These are phyloP conservation scores for Sugiyamaella smithiae DNA, from an alignment of 805 yeast species.

Conservation along the genomic window DNA sequence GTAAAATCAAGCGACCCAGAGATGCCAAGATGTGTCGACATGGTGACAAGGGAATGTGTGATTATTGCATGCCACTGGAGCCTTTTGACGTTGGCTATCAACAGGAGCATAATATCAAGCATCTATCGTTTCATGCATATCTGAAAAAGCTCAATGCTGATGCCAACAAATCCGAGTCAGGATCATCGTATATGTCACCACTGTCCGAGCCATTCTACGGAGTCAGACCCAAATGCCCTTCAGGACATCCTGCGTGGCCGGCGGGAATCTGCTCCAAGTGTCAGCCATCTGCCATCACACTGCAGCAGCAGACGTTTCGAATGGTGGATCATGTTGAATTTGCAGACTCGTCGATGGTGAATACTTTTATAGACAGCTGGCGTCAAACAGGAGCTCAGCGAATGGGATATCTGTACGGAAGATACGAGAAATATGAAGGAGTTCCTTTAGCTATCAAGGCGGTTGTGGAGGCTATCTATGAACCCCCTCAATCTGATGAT, in stretches of 20 bases:
- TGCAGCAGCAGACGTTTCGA: conserved; percentile 84
- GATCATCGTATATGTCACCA: conserved; percentile 76
- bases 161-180: conserved; percentile 53
- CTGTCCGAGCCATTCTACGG: conserved; percentile 65
- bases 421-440: conserved; percentile 69
- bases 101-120: conserved; percentile 75
- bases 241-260: conserved; percentile 94
- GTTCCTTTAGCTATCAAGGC: conserved; percentile 95
- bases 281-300: conserved; percentile 92
- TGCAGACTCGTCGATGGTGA: conserved; percentile 66
- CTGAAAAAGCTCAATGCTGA: conserved; percentile 66
- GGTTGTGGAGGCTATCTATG: conserved; percentile 89
- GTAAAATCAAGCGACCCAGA: conserved; percentile 64
- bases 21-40: conserved; percentile 70
- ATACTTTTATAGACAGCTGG: conserved; percentile 89
- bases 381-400: conserved; percentile 84
- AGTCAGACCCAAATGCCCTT: conserved; percentile 58
- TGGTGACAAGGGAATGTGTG: conserved; percentile 95
- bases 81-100: conserved; percentile 88
- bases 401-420: conserved; percentile 80
- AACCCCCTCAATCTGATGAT: conserved; percentile 85
- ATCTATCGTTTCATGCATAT: conserved; percentile 81
- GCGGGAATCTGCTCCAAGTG: conserved; percentile 92
- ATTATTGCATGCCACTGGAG: conserved; percentile 90
- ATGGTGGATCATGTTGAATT: conserved; percentile 98